A percentile compares a stretch with the other conserved stretches of the same genome.
Evolutionary conservation across 441 rosid species (phyloP).

Genomic region (Gossypium gossypioides): DNA sequence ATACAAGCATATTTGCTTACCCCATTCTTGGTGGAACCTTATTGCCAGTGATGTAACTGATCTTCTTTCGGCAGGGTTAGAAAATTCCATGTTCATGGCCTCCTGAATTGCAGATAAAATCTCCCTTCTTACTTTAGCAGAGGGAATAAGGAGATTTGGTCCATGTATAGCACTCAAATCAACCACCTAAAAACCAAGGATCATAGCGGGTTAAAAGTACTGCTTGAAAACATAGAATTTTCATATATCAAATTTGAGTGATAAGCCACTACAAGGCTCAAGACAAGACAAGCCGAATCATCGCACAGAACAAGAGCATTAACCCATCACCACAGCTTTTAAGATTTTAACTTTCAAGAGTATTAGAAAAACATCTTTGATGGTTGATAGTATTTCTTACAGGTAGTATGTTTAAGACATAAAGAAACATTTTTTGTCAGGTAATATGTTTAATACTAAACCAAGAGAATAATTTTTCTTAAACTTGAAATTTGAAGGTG

Average conservation of each 20-base stretch:
- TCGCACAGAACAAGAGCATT: neutral
- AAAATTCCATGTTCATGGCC: conserved; percentile 54
- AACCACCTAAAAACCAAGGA: conserved; percentile 43
- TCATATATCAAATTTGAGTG: neutral
- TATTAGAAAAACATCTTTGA: neutral
- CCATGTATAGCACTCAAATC: conserved; percentile 65
- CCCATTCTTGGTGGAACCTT: conserved; percentile 66
- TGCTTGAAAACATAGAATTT: neutral
- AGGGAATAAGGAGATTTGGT: conserved; percentile 45
- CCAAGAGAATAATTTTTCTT: neutral
- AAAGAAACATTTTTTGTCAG: no score
- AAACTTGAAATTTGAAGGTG: neutral
- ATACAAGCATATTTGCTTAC: conserved; percentile 32
- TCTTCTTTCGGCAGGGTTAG: conserved; percentile 57
- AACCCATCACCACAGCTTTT: neutral
- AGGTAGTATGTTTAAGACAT: neutral
- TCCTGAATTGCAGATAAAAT: conserved; percentile 69
- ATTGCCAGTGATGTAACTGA: conserved; percentile 53
- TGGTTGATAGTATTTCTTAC: neutral
- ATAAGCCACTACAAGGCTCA: neutral
- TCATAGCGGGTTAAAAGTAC: neutral
- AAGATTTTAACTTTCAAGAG: neutral
- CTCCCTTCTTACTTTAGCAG: conserved; percentile 53
- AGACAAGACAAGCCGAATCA: neutral
- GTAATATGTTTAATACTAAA: neutral